Base-by-base conservation (phyloP, 2,329 filamentous ascomycete species). In the Cadophora luteo-olivacea region DNA sequence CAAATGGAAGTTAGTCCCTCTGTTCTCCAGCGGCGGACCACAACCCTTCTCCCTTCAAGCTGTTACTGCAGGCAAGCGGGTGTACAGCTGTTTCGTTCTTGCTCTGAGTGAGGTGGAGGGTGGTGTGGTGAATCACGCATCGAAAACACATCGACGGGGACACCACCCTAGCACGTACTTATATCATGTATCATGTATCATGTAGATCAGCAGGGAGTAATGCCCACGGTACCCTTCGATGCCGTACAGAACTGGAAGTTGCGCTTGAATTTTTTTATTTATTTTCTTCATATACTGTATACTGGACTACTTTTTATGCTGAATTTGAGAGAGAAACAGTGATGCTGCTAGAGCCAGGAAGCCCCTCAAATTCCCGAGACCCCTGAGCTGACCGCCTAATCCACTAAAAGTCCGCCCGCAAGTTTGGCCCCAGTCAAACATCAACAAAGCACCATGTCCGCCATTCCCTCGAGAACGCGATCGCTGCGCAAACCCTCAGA, bases 401-500 rank as follows among this genome's bases (percentile, higher is more conserved):
- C 52, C 29, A 22, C 29, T 49, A 52, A 25, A 54, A 48, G 36
- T 19, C 16, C 29, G 14, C 33, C 14, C 29, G n/a, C 25, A 14
- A 16, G 61, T 19, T 41, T 24, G 61, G 33, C 49, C 49, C 7
- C 24, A 11, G 14, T 24, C n/a, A 36, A 62, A 61, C 61, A 66
- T 55, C 67, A 60, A 64, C 22, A 32, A 38, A 62, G 19, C 36
- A 70, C 64, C 62, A 73, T 74, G 72, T 72, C 71, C 38, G 58
- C 72, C 58, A 70, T 74, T 57, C 72, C 74, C 24, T 73, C 71
- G 14, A 68, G 73, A 49, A 74, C 72, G 41, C 69, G 71, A 48
- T 75, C 74, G 22, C 68, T 74, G 60, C 74, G 73, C 38, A 74
- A 75, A 57, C 66, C 72, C 0, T 60, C 68, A 22, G 69, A 66